Evolutionary conservation across 2,329 filamentous ascomycete species (phyloP).

Genomic region (Albophoma yamanashiensis): DNA sequence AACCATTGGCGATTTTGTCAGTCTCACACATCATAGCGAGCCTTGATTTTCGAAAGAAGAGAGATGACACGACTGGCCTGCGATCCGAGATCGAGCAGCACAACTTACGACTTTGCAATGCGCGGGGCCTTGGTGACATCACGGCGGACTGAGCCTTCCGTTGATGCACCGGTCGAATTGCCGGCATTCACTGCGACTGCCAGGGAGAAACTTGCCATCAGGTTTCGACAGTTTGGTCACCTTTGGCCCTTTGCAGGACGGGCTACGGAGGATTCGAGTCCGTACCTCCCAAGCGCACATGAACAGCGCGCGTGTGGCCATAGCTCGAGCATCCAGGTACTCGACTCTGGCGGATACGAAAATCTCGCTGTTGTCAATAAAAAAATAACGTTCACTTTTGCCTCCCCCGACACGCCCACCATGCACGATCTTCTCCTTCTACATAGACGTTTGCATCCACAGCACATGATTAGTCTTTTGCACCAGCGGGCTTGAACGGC

Average conservation of each 20-base stretch:
- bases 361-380: background rate
- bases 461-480: background rate
- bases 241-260: background rate
- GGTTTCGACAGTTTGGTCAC: background rate
- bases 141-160: background rate
- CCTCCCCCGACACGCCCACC: background rate
- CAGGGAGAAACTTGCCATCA: background rate
- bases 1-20: background rate
- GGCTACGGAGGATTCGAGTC: background rate
- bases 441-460: slow-evolving; percentile 1
- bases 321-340: background rate
- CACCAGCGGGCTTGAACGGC: background rate
- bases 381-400: background rate
- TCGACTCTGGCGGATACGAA: background rate
- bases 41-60: background rate
- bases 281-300: background rate
- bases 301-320: background rate
- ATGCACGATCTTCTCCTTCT: background rate
- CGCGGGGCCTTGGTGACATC: background rate
- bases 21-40: background rate
- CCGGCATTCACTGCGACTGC: background rate
- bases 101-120: background rate
- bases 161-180: background rate
- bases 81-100: background rate
- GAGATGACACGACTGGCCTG: background rate